Conservation (phyloP, 164 flowering plant genomes). For the Aristolochia californica region DNA sequence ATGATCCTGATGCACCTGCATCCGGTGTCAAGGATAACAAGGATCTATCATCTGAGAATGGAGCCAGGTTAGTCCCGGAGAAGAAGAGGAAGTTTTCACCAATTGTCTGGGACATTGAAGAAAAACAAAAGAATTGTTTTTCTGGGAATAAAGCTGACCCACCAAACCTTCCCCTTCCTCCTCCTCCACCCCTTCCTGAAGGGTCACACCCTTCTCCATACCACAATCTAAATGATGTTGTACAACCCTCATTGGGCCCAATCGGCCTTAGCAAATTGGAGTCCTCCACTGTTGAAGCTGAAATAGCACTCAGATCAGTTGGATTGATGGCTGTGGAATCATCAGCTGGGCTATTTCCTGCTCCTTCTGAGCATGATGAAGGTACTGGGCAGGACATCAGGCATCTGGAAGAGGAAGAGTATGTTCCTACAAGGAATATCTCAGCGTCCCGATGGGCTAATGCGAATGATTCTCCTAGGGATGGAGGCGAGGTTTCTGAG, state of each 20-base stretch:
- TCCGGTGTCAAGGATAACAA: slow-evolving; percentile 19
- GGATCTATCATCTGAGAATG: slow-evolving; percentile 30
- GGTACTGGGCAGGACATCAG: slow-evolving; percentile 14
- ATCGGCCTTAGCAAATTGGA: not conserved
- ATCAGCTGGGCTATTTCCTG: slow-evolving; percentile 6
- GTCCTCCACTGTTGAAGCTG: not conserved
- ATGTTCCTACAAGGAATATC: slow-evolving; percentile 20
- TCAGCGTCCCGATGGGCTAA: slow-evolving; percentile 55
- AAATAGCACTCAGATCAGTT: not conserved
- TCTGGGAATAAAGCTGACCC: not conserved
- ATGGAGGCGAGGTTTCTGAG: slow-evolving; percentile 14
- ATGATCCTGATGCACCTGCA: slow-evolving; percentile 42
- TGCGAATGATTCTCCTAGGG: slow-evolving; percentile 12
- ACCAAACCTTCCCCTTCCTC: not conserved
- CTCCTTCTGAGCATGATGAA: slow-evolving; percentile 2
- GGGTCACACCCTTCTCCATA: slow-evolving; percentile 5
- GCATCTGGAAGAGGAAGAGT: slow-evolving; percentile 26
- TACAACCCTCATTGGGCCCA: not conserved
- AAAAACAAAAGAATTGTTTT: slow-evolving; percentile 10
- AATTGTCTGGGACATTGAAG: slow-evolving; percentile 33
- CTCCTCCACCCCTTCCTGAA: slow-evolving; percentile 6
- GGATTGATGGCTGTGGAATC: slow-evolving; percentile 8
- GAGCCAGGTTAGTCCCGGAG: slow-evolving; percentile 15
- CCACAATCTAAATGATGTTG: not conserved
- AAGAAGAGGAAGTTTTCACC: slow-evolving; percentile 72